Base-by-base conservation (phyloP, 2,329 filamentous ascomycete species). In the Paecilomyces sp. region DNA sequence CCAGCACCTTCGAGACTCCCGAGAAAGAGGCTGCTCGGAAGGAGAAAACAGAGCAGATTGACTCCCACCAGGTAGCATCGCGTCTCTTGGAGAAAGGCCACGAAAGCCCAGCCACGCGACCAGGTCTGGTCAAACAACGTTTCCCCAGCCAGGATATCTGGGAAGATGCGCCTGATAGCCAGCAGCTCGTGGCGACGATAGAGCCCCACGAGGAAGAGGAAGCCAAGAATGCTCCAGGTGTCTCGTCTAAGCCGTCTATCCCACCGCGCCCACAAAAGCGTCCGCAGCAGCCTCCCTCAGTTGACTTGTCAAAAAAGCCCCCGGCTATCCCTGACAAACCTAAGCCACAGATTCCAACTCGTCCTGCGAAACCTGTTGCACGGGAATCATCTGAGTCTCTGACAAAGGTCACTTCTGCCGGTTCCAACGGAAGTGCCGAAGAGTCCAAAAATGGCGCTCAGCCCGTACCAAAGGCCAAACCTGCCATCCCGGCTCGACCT, bases 111-210 rank as follows among this genome's bases (percentile, higher is more conserved):
- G 67, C 74, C 15, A 61, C 68, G 18, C 76, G 88, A 24, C 84
- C 88, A 4, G 79, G 79, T 15, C 71, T 83, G 65, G 52, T 68
- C 25, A 80, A 85, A 60, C 86, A 88, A 57, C 86, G 91, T 12
- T 97, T 97, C 73, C 93, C 93, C 0, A 96, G 92, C 71, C 86
- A 87, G 58, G 93, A 97, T 75, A 86, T 97, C 51, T 97, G 93
- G 93, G 93, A 97, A 77, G 93, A 97, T 72, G 87, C 85, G 0
- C 93, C 93, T 1, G 91, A 96, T 67, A 93, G 90, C 68, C 83
- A 90, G 60, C 83, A 89, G 63, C 83, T 95, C 22, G 86, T 92
- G 68, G 89, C 92, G 0, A 92, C 88, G 74, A 51, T 80, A 61
- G 66, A 71, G 73, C 25, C 83, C 30, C 84, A 30, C 41, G n/a